phyloP scores from a whole-genome alignment of 495 filamentous ascomycete species.

The Hyphodiscus hymeniophilus region DNA sequence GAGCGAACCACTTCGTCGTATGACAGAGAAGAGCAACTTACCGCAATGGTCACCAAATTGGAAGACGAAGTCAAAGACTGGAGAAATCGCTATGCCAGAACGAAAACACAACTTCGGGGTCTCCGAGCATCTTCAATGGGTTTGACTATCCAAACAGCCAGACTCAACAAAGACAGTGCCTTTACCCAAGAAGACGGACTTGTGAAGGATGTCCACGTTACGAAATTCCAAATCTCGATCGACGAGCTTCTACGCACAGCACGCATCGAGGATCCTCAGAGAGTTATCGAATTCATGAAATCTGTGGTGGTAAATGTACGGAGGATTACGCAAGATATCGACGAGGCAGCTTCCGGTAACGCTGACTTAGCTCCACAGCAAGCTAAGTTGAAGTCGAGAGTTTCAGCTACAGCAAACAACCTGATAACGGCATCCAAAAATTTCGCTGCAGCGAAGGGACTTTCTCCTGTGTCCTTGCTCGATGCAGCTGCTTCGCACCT shows the following conservation, averaged over 20 bases:
- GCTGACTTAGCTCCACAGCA: slow-evolving; percentile 41
- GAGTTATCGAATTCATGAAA: slow-evolving; percentile 74
- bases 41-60: slow-evolving; percentile 60
- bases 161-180: slow-evolving; percentile 58
- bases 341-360: slow-evolving; percentile 43
- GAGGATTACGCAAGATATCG: slow-evolving; percentile 70
- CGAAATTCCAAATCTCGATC: slow-evolving; percentile 89
- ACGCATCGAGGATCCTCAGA: slow-evolving; percentile 59
- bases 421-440: slow-evolving; percentile 91
- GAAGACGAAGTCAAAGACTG: slow-evolving; percentile 80
- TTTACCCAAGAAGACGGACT: slow-evolving; percentile 66
- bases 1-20: slow-evolving; percentile 67
- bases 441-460: slow-evolving; percentile 66
- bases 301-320: slow-evolving; percentile 70
- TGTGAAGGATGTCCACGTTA: slow-evolving; percentile 85
- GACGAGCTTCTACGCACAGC: slow-evolving; percentile 83
- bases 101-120: slow-evolving; percentile 76
- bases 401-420: slow-evolving; percentile 90
- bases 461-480: slow-evolving; percentile 90
- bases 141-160: slow-evolving; percentile 51
- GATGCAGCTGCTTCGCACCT: slow-evolving; percentile 96
- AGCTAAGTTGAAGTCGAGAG: slow-evolving; percentile 62
- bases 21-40: slow-evolving; percentile 73
- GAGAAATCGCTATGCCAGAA: slow-evolving; percentile 79
- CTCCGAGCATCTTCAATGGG: slow-evolving; percentile 75